Conservation (phyloP, 495 filamentous ascomycete genomes). For the Penicillium coprophilum region DNA sequence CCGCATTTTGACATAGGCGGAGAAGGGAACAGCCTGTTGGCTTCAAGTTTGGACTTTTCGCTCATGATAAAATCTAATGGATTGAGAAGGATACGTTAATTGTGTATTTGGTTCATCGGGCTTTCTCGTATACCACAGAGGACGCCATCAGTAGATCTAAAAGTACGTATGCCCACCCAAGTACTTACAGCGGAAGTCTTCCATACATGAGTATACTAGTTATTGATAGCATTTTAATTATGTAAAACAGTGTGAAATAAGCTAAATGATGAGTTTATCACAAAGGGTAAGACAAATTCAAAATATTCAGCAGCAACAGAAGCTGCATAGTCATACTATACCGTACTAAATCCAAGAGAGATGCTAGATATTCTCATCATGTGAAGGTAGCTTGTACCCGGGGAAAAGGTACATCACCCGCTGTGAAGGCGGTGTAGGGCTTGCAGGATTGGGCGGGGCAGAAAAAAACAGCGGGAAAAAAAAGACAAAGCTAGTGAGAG, state of each 20-base stretch:
- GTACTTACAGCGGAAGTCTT: not conserved
- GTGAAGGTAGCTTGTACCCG: not conserved
- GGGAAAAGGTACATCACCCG: not conserved
- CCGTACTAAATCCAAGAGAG: not conserved
- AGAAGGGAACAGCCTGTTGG: not conserved
- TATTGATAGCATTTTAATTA: not conserved
- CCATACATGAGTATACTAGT: not conserved
- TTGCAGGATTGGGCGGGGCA: constrained; percentile 12
- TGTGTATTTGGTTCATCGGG: not conserved
- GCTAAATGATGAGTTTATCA: not conserved
- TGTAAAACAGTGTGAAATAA: not conserved
- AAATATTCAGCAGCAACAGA: not conserved
- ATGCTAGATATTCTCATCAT: not conserved
- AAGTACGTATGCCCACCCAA: not conserved
- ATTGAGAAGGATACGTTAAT: not conserved
- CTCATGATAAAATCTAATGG: not conserved
- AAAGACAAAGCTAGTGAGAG: not conserved
- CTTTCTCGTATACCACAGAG: not conserved
- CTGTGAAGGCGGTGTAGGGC: constrained; percentile 11
- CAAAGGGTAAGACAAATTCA: not conserved
- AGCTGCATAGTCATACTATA: not conserved
- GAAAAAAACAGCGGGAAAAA: constrained; percentile 14
- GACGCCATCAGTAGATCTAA: not conserved
- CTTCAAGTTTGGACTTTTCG: not conserved
- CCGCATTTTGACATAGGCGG: constrained; percentile 9